A percentile compares a stretch with the other conserved stretches of the same genome.
Conservation (phyloP, 2,329 filamentous ascomycete species). For the Neospermospora avenae region DNA sequence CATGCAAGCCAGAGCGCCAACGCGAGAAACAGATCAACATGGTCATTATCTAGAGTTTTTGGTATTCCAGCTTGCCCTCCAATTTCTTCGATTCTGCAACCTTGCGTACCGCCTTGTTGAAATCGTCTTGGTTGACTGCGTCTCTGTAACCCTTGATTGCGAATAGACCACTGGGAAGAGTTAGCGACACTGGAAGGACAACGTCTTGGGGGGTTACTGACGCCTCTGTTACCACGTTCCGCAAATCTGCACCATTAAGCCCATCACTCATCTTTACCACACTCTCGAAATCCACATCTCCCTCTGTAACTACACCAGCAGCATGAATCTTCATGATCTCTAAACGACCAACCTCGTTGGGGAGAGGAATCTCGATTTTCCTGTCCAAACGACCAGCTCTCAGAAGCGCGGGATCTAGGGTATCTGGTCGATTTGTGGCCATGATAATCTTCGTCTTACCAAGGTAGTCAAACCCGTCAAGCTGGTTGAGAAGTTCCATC, state of each 20-base stretch:
- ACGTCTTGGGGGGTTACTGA: conserved; percentile 50
- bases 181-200: conserved; percentile 25
- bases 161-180: conserved; percentile 70
- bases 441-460: conserved; percentile 99
- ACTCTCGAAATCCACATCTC: conserved; percentile 97
- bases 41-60: conserved; percentile 67
- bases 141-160: conserved; percentile 98
- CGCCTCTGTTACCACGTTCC: conserved; percentile 98
- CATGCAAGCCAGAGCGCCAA: conserved; percentile 27
- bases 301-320: conserved; percentile 79
- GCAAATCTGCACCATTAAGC: conserved; percentile 92
- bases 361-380: conserved; percentile 96
- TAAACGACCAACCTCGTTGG: conserved; percentile 92
- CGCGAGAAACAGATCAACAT: conserved; percentile 22
- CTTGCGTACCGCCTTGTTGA: conserved; percentile 98
- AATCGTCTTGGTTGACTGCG: conserved; percentile 95
- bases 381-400: conserved; percentile 91
- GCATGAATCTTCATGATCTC: conserved; percentile 99
- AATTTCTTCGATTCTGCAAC: conserved; percentile 97
- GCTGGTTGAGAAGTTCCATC: conserved; percentile 97
- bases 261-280: conserved; percentile 99
- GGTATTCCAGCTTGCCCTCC: conserved; percentile 96
- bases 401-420: conserved; percentile 86
- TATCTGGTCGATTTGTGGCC: conserved; percentile 97
- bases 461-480: conserved; percentile 98